A percentile compares a stretch with the other conserved stretches of the same genome.
Evolutionary conservation across 495 filamentous ascomycete species (phyloP).

Genomic region (Sporormia fimetaria): DNA sequence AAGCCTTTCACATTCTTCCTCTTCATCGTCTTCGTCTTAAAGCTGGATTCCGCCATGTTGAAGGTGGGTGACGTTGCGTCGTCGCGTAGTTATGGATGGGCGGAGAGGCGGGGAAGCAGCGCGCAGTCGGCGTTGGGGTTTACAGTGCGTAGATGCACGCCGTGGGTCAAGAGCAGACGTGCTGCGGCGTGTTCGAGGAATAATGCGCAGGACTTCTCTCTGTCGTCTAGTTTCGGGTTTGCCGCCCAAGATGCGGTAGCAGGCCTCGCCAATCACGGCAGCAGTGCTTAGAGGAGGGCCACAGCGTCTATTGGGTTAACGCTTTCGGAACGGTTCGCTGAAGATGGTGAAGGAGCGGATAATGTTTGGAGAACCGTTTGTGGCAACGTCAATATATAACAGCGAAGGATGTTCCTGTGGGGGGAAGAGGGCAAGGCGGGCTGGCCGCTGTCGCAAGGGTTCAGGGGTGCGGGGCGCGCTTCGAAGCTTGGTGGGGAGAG

Average conservation of each 20-base stretch:
- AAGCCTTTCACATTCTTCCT: conserved; percentile 98
- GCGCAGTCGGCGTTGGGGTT: conserved; percentile 1
- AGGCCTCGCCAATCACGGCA: conserved; percentile 23
- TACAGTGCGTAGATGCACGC: neutral
- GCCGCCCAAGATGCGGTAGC: conserved; percentile 21
- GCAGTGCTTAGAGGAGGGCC: conserved; percentile 18
- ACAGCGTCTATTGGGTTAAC: conserved; percentile 28
- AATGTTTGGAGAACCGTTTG: no score
- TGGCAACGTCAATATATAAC: conserved; percentile 14
- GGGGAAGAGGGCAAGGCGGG: neutral
- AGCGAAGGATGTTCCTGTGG: neutral
- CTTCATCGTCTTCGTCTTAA: conserved; percentile 86
- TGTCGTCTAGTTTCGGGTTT: conserved; percentile 26
- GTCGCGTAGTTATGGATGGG: neutral
- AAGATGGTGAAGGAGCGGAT: no score
- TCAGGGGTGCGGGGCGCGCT: conserved; percentile 3
- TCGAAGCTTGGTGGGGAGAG: neutral
- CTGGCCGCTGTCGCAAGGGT: neutral
- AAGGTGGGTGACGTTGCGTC: conserved; percentile 17
- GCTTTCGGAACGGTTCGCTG: conserved; percentile 22
- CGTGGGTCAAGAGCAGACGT: neutral
- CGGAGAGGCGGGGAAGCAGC: neutral
- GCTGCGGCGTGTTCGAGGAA: neutral
- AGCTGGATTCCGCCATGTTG: conserved; percentile 60
- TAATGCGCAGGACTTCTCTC: neutral